Conservation (phyloP, 768 basidiomycete genomes). For the Lactarius evosmus region DNA sequence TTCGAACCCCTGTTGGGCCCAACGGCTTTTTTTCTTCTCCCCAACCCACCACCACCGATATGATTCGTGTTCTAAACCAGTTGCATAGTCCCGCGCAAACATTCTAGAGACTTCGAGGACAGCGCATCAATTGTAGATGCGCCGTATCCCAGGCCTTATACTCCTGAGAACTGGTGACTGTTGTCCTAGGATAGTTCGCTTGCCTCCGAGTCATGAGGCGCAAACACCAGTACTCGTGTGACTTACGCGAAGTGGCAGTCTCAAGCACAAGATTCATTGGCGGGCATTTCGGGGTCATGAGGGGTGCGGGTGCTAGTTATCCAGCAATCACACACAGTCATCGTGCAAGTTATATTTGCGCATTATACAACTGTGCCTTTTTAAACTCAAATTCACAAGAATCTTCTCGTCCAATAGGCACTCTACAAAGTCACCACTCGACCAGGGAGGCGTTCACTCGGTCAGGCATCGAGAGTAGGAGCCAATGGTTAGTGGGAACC, state of each 20-base stretch:
- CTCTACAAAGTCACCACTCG: slow-evolving; percentile 32
- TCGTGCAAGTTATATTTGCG: background rate
- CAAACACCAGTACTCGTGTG: background rate
- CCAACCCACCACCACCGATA: background rate
- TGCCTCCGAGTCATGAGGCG: background rate
- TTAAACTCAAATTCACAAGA: background rate
- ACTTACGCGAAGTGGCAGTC: background rate
- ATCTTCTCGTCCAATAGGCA: background rate
- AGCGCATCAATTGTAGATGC: background rate
- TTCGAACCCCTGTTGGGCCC: slow-evolving; percentile 50
- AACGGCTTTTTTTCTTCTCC: slow-evolving; percentile 17
- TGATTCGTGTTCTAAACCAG: background rate
- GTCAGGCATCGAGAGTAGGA: slow-evolving; percentile 36
- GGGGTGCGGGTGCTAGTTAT: background rate
- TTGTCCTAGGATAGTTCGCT: background rate
- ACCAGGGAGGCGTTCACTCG: slow-evolving; percentile 38
- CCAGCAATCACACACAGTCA: background rate
- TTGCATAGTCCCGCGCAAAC: background rate
- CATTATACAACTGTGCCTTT: background rate
- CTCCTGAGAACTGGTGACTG: background rate
- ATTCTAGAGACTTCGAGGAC: background rate
- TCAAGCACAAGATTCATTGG: background rate
- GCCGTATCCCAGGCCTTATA: background rate
- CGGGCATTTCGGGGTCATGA: background rate
- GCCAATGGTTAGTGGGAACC: slow-evolving; percentile 41